Percentiles rank a stretch among this genome's conserved stretches.
These are phyloP conservation scores for Parathielavia appendiculata DNA, from an alignment of 495 filamentous ascomycete genomes.

Conservation along the genomic window DNA sequence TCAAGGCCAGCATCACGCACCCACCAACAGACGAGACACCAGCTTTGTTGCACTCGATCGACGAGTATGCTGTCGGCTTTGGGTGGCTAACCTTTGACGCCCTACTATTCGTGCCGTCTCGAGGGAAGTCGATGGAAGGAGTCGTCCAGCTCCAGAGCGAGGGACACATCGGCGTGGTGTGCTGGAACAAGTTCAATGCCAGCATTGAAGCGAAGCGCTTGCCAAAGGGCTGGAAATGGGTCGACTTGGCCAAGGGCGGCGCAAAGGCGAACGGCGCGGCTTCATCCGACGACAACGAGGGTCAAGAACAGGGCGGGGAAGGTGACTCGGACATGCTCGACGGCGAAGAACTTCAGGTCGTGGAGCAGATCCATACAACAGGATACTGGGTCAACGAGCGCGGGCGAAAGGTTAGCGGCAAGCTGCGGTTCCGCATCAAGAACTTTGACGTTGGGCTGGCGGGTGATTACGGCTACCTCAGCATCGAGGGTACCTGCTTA, in stretches of 20 bases:
- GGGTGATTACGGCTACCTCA: slow-evolving; percentile 45
- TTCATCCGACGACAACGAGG: slow-evolving; percentile 15
- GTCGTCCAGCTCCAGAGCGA: slow-evolving; percentile 45
- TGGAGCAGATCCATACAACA: slow-evolving; percentile 44
- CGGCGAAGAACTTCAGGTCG: slow-evolving; percentile 30
- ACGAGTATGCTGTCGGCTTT: slow-evolving; percentile 45
- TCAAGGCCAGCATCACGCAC: slow-evolving; percentile 28
- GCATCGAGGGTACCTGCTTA: slow-evolving; percentile 46
- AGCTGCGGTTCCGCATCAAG: slow-evolving; percentile 47
- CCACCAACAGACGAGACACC: slow-evolving; percentile 38
- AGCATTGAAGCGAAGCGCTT: slow-evolving; percentile 45
- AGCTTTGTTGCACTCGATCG: slow-evolving; percentile 35
- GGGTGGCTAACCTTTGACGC: slow-evolving; percentile 46
- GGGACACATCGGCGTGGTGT: slow-evolving; percentile 47
- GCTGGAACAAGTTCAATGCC: slow-evolving; percentile 48
- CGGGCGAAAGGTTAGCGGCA: slow-evolving; percentile 36
- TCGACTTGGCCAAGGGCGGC: slow-evolving; percentile 33
- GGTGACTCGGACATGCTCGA: slow-evolving; percentile 27
- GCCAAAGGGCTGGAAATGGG: slow-evolving; percentile 44
- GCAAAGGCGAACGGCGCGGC: slow-evolving; percentile 5
- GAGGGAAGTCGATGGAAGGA: slow-evolving; percentile 48
- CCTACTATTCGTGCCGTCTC: slow-evolving; percentile 40
- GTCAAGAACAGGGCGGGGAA: slow-evolving; percentile 18
- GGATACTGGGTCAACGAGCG: slow-evolving; percentile 45
- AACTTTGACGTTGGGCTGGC: slow-evolving; percentile 47